Evolutionary conservation across 768 basidiomycete species (phyloP).

Genomic region (Coprinopsis cinerea): DNA sequence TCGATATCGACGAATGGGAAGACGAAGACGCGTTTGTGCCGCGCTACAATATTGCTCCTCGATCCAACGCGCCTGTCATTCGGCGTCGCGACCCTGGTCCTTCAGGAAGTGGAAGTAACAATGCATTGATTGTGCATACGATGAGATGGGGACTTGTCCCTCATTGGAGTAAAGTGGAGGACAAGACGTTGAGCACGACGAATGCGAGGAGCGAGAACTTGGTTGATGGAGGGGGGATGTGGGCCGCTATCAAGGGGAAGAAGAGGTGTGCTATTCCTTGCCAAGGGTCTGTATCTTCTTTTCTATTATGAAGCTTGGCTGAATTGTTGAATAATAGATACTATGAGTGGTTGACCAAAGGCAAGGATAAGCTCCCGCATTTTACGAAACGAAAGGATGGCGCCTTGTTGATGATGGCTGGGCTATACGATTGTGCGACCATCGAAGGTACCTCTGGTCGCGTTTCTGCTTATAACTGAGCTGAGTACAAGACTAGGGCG

Average conservation of each 20-base stretch:
- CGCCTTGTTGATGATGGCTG: conserved; percentile 77
- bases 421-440: conserved; percentile 72
- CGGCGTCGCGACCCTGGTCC: conserved; percentile 33
- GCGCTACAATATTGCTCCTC: conserved; percentile 75
- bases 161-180: conserved; percentile 74
- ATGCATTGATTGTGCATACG: conserved; percentile 54
- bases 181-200: conserved; percentile 71
- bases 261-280: conserved; percentile 84
- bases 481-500: conserved; percentile 32
- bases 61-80: conserved; percentile 71
- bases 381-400: conserved; percentile 67
- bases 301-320: not conserved
- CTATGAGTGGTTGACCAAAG: conserved; percentile 92
- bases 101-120: conserved; percentile 10
- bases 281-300: conserved; percentile 27
- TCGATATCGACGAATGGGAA: conserved; percentile 54
- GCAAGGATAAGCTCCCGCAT: conserved; percentile 73
- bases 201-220: conserved; percentile 88
- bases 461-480: not conserved
- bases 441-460: conserved; percentile 43
- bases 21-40: conserved; percentile 53
- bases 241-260: conserved; percentile 74
- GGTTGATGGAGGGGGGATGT: conserved; percentile 71
- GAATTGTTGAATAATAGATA: conserved; percentile 45
- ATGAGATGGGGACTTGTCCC: conserved; percentile 93